Conservation (phyloP, 75 land plant genomes). For the Isoetes taiwanensis region DNA sequence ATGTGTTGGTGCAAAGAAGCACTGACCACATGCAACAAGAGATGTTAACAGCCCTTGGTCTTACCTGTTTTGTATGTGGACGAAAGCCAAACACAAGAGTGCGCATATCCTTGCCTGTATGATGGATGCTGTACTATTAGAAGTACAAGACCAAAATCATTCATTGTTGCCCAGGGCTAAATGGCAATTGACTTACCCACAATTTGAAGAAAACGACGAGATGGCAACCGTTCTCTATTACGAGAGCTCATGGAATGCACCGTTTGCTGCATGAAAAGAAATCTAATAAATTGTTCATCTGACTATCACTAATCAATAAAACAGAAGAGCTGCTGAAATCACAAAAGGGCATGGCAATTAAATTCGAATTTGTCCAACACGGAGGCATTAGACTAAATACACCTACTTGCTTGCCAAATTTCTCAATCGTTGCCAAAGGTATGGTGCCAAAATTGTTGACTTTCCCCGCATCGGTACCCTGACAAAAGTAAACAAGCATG, state of each 20-base stretch:
- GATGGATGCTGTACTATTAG: conserved; percentile 1
- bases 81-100: conserved; percentile 75
- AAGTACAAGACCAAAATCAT: background rate
- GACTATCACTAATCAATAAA: too few species aligned
- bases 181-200: conserved; percentile 32
- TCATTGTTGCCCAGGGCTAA: background rate
- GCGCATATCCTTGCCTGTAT: conserved; percentile 91
- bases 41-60: too few species aligned
- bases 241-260: conserved; percentile 36
- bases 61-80: conserved; percentile 76
- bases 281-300: background rate
- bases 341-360: background rate
- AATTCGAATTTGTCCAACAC: too few species aligned
- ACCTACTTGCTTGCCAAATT: conserved; percentile 67
- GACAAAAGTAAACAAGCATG: too few species aligned
- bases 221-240: conserved; percentile 35
- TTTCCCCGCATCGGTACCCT: conserved; percentile 55
- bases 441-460: conserved; percentile 78
- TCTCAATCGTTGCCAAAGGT: conserved; percentile 80
- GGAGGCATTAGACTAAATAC: too few species aligned
- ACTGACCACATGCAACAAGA: too few species aligned
- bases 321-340: too few species aligned
- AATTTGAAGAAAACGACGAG: conserved; percentile 54
- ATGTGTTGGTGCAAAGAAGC: background rate
- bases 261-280: background rate